Percentiles rank a stretch among this genome's conserved stretches.
Conservation (phyloP, 139 green algal species). For the Yamagishiella unicocca region DNA sequence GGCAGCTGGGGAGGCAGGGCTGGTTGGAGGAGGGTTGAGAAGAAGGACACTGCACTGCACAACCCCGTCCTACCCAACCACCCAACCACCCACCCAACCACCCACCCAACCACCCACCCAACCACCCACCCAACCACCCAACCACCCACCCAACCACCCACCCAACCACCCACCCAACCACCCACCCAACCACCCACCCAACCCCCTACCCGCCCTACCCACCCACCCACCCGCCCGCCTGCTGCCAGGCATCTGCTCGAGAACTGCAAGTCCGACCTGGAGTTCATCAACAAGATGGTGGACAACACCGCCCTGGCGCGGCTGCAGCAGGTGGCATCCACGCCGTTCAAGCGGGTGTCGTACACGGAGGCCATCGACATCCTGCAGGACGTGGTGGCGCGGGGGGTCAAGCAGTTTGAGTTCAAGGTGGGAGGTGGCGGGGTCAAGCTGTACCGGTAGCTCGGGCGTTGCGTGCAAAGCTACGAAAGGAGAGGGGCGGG, state of each 20-base stretch:
- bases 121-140: too few species aligned
- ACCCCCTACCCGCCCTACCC: too few species aligned
- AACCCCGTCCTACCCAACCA: not conserved
- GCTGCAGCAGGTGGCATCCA: slow-evolving; percentile 84
- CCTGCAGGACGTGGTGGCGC: slow-evolving; percentile 82
- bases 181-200: too few species aligned
- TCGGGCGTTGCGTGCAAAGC: too few species aligned
- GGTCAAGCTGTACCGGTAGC: too few species aligned
- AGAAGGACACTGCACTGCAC: too few species aligned
- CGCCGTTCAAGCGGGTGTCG: slow-evolving; percentile 88
- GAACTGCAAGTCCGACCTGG: slow-evolving; percentile 70
- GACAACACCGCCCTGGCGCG: slow-evolving; percentile 86
- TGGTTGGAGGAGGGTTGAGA: not conserved
- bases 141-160: too few species aligned
- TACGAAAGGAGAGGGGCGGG: too few species aligned
- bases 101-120: too few species aligned
- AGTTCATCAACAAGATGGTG: slow-evolving; percentile 85
- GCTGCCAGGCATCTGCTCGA: slow-evolving; percentile 68
- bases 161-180: too few species aligned
- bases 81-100: too few species aligned
- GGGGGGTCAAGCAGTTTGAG: slow-evolving; percentile 93
- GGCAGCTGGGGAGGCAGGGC: not conserved
- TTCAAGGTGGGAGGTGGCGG: slow-evolving; percentile 60
- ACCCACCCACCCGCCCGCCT: not conserved
- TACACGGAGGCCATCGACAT: slow-evolving; percentile 97